Conservation (phyloP, 495 filamentous ascomycete genomes). For the Articulospora tetracladia region DNA sequence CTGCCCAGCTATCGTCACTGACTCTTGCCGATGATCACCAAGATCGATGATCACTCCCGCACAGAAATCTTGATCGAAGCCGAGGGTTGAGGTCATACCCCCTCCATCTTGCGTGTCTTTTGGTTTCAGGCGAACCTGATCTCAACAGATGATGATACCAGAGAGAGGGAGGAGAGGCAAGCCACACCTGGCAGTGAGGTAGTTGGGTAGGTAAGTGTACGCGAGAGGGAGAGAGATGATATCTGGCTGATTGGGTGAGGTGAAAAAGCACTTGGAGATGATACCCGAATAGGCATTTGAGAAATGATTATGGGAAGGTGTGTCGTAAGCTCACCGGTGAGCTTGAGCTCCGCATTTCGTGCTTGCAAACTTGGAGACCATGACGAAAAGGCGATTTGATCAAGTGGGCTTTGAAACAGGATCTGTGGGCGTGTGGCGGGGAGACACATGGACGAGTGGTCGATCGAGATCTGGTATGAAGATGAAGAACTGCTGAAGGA, state of each 20-base stretch:
- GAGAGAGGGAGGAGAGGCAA: background rate
- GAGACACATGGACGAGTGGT: background rate
- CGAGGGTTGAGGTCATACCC: background rate
- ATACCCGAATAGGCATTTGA: background rate
- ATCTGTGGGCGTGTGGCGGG: background rate
- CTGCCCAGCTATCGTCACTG: too few relatives aligned
- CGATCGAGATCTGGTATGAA: background rate
- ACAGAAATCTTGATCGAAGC: background rate
- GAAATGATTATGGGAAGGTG: background rate
- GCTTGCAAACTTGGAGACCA: too few relatives aligned
- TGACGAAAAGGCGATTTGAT: too few relatives aligned
- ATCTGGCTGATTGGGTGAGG: too few relatives aligned
- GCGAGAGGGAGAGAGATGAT: background rate
- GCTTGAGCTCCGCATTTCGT: too few relatives aligned
- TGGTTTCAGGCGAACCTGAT: background rate
- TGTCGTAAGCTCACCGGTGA: too few relatives aligned
- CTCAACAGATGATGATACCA: background rate
- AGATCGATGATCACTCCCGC: background rate
- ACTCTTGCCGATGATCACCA: background rate
- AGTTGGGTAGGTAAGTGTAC: background rate
- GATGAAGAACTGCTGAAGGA: background rate
- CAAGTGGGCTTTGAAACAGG: background rate
- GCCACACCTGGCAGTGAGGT: background rate
- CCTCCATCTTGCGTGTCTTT: background rate
- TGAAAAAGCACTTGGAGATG: too few relatives aligned